Evolutionary conservation across 257 asterid genomes (phyloP).

Genomic region (Solanum gracilifrons): DNA sequence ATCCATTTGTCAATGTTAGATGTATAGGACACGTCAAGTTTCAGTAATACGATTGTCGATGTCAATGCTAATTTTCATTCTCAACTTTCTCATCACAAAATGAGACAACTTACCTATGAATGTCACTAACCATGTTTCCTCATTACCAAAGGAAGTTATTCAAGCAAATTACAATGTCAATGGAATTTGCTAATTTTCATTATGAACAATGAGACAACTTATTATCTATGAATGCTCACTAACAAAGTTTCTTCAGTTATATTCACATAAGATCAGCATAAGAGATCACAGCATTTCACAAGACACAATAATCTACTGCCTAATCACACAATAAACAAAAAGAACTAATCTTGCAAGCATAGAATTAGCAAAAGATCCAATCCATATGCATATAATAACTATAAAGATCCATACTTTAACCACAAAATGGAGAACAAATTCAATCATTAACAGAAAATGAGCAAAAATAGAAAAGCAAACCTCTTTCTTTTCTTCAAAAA

Average conservation of each 20-base stretch:
- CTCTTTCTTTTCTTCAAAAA: conserved; percentile 6
- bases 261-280: background rate
- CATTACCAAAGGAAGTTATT: background rate
- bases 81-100: background rate
- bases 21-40: background rate
- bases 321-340: background rate
- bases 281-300: background rate
- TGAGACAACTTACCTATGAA: background rate
- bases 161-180: background rate
- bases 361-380: background rate
- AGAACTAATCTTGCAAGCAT: background rate
- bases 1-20: background rate
- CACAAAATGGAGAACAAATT: background rate
- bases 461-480: background rate
- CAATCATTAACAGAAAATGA: background rate
- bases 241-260: background rate
- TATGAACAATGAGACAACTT: background rate
- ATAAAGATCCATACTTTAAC: background rate
- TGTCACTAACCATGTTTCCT: background rate
- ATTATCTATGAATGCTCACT: background rate
- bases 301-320: background rate
- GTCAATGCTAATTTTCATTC: background rate
- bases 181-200: background rate
- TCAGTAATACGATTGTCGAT: background rate
- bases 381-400: background rate